Evolutionary conservation across 169 alveolate genomes (phyloP).

Genomic region (Plasmodium ovale): DNA sequence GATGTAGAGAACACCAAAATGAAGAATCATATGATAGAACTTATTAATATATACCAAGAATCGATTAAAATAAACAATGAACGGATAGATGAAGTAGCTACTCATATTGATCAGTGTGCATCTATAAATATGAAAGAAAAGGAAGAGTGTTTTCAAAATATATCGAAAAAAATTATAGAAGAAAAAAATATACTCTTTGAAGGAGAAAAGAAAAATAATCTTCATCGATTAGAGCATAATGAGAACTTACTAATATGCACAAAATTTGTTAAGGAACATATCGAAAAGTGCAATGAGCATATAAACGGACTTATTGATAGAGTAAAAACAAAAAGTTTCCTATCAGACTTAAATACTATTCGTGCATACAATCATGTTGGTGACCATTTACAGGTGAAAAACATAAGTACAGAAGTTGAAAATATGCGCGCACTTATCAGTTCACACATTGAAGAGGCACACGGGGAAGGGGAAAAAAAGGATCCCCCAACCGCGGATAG

Average conservation of each 20-base stretch:
- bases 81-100: background rate
- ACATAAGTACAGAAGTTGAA: conserved; percentile 2
- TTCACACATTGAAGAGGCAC: no score
- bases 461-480: no score
- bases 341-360: background rate
- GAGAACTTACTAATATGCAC: conserved; percentile 10
- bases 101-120: background rate
- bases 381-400: background rate
- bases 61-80: conserved; percentile 5
- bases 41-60: background rate
- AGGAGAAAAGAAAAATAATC: background rate
- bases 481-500: no score
- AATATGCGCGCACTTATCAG: background rate
- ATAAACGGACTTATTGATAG: background rate
- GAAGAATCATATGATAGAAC: background rate
- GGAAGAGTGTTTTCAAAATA: background rate
- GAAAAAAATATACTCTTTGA: conserved; percentile 1
- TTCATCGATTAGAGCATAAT: background rate
- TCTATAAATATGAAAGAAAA: background rate
- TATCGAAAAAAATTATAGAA: conserved; percentile 16
- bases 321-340: background rate
- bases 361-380: background rate
- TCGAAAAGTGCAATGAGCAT: conserved; percentile 9
- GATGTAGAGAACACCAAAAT: background rate
- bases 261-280: background rate